phyloP scores from a whole-genome alignment of 768 basidiomycete genomes.

The Tremella fuciformis region DNA sequence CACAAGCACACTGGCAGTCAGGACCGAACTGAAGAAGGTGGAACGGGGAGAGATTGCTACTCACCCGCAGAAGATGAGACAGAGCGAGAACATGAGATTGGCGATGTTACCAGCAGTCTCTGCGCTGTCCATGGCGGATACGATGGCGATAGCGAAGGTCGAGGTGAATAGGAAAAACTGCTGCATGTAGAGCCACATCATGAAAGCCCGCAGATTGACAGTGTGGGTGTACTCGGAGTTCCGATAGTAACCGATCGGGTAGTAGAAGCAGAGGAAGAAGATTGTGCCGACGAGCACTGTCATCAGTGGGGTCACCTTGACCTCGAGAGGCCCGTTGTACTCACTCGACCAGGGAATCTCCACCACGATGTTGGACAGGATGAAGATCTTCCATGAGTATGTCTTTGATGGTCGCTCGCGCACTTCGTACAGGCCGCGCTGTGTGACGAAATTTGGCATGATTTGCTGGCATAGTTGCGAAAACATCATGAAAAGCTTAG shows the following conservation, averaged over 20 bases:
- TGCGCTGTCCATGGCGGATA: constrained; percentile 66
- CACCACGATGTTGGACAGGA: constrained; percentile 72
- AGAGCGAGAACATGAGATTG: constrained; percentile 58
- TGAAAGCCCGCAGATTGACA: constrained; percentile 26
- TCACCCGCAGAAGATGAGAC: constrained; percentile 14
- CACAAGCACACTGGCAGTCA: constrained; percentile 22
- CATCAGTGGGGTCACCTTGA: too few species aligned
- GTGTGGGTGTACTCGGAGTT: constrained; percentile 39
- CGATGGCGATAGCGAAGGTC: constrained; percentile 59
- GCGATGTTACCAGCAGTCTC: constrained; percentile 75
- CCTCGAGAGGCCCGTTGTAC: constrained; percentile 52
- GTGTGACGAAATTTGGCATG: constrained; percentile 77
- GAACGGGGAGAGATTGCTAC: constrained; percentile 30
- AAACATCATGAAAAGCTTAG: constrained; percentile 41
- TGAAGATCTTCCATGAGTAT: constrained; percentile 81
- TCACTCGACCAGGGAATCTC: constrained; percentile 64
- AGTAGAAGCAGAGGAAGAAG: constrained; percentile 63
- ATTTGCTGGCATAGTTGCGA: constrained; percentile 65
- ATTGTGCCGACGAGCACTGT: constrained; percentile 54
- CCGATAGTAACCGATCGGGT: constrained; percentile 47
- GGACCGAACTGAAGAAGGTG: constrained; percentile 57
- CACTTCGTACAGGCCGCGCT: constrained; percentile 56
- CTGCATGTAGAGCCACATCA: constrained; percentile 44
- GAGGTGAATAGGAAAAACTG: constrained; percentile 21
- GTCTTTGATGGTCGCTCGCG: constrained; percentile 76